phyloP scores from a whole-genome alignment of 2,329 filamentous ascomycete species.

The Aspergillus tubingensis region DNA sequence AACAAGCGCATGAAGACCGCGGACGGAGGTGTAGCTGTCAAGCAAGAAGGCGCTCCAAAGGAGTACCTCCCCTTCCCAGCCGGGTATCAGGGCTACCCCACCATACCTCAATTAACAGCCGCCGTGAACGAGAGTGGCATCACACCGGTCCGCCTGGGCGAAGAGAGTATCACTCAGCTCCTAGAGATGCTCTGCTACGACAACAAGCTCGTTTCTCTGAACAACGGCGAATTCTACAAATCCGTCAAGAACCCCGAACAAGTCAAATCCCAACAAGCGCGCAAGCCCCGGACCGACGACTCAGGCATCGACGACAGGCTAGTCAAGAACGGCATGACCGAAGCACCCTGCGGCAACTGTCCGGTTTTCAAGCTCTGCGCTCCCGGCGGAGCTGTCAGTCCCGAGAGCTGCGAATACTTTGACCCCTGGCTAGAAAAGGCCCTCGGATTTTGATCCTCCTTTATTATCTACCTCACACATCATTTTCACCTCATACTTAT shows the following conservation, averaged over 20 bases:
- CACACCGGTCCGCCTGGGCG: conserved; percentile 67
- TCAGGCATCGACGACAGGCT: conserved; percentile 43
- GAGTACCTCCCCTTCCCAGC: conserved; percentile 56
- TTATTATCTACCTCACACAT: neutral
- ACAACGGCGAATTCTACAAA: conserved; percentile 54
- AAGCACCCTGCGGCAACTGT: conserved; percentile 86
- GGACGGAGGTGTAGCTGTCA: conserved; percentile 34
- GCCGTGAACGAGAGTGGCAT: conserved; percentile 70
- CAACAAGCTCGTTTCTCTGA: conserved; percentile 70
- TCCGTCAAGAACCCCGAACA: conserved; percentile 44
- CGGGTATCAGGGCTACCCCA: conserved; percentile 77
- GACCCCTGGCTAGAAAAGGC: conserved; percentile 70
- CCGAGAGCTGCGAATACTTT: conserved; percentile 89
- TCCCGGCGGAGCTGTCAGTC: conserved; percentile 85
- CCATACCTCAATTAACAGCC: conserved; percentile 72
- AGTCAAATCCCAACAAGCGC: conserved; percentile 37
- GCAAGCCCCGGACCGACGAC: conserved; percentile 32
- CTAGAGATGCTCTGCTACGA: conserved; percentile 89
- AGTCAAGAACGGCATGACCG: conserved; percentile 74
- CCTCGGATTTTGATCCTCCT: conserved; percentile 35
- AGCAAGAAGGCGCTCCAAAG: conserved; percentile 31
- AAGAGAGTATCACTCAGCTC: conserved; percentile 79
- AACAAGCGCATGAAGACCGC: conserved; percentile 46
- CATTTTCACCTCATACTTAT: neutral
- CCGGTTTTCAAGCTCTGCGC: conserved; percentile 92